Conservation (phyloP, 2,329 filamentous ascomycete species). For the Fusarium transvaalense region DNA sequence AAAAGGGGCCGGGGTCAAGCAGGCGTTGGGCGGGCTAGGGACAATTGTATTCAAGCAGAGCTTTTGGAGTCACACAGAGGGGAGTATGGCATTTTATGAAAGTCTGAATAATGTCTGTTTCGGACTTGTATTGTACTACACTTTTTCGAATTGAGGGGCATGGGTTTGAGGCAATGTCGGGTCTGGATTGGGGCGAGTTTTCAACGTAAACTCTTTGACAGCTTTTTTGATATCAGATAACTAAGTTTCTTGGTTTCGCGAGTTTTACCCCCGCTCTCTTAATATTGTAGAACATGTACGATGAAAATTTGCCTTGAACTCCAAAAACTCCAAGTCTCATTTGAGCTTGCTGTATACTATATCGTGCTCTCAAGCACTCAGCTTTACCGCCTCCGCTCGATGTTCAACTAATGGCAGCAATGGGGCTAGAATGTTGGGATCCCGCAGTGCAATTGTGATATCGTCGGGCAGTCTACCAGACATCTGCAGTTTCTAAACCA, state of each 20-base stretch:
- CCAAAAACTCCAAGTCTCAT: slow-evolving; percentile 34
- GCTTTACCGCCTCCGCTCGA: slow-evolving; percentile 65
- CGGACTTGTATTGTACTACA: slow-evolving; percentile 22
- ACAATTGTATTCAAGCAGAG: slow-evolving; percentile 21
- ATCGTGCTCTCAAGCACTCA: slow-evolving; percentile 19
- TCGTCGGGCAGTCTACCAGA: slow-evolving; percentile 73
- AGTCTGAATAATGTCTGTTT: slow-evolving; percentile 43
- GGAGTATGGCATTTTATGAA: slow-evolving; percentile 25
- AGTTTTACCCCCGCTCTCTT: slow-evolving; percentile 10
- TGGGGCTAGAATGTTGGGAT: slow-evolving; percentile 80
- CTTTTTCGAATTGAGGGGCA: slow-evolving; percentile 17
- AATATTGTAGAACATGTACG: slow-evolving; percentile 6
- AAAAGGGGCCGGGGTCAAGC: slow-evolving; percentile 1
- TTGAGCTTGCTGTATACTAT: background rate
- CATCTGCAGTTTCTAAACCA: slow-evolving; percentile 60
- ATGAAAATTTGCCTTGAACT: slow-evolving; percentile 21
- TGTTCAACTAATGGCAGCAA: slow-evolving; percentile 79
- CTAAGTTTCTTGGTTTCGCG: slow-evolving; percentile 26
- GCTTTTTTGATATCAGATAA: slow-evolving; percentile 40
- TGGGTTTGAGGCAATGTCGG: slow-evolving; percentile 3
- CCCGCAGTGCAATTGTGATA: slow-evolving; percentile 79
- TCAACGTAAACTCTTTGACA: slow-evolving; percentile 15
- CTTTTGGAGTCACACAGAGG: slow-evolving; percentile 30
- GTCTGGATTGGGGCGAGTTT: slow-evolving; percentile 5
- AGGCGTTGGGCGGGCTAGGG: slow-evolving; percentile 31